phyloP scores from a whole-genome alignment of 176 grass and related monocot species.

The Chrysopogon serrulatus region DNA sequence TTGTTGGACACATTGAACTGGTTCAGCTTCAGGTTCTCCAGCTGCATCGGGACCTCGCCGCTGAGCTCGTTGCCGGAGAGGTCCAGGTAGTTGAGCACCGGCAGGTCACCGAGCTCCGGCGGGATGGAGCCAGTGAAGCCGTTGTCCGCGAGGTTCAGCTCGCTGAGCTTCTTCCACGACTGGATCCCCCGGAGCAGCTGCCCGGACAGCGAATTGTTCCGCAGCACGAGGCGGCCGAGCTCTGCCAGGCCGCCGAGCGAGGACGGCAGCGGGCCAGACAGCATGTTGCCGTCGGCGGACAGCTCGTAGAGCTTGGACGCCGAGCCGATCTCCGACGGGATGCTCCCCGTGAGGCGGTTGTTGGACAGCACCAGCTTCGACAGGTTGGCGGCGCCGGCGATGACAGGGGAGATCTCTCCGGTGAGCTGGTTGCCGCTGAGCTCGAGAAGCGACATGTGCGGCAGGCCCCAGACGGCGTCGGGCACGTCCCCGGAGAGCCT shows the following conservation, averaged over 20 bases:
- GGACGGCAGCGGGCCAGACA: conserved; percentile 58
- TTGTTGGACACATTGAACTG: conserved; percentile 82
- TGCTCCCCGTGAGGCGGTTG: conserved; percentile 55
- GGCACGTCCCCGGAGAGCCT: conserved; percentile 61
- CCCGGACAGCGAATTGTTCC: conserved; percentile 70
- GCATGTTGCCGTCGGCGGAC: conserved; percentile 65
- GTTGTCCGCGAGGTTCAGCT: conserved; percentile 75
- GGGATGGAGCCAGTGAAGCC: conserved; percentile 64
- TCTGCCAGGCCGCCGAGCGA: conserved; percentile 49
- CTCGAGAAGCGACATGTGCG: conserved; percentile 70
- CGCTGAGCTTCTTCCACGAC: conserved; percentile 71
- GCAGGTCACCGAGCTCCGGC: conserved; percentile 70
- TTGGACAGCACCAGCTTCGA: conserved; percentile 65
- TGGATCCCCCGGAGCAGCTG: conserved; percentile 62
- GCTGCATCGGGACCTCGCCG: conserved; percentile 55
- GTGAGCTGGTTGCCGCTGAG: conserved; percentile 59
- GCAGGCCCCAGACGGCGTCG: conserved; percentile 73
- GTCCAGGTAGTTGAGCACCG: conserved; percentile 93
- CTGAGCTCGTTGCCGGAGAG: conserved; percentile 62
- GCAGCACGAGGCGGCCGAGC: conserved; percentile 67
- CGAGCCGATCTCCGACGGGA: conserved; percentile 73
- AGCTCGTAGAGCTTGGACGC: conserved; percentile 65
- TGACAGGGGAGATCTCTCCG: conserved; percentile 62
- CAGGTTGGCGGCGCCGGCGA: conserved; percentile 74
- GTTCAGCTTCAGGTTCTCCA: conserved; percentile 88